phyloP scores from a whole-genome alignment of 768 basidiomycete genomes.

The Cystofilobasidium macerans region DNA sequence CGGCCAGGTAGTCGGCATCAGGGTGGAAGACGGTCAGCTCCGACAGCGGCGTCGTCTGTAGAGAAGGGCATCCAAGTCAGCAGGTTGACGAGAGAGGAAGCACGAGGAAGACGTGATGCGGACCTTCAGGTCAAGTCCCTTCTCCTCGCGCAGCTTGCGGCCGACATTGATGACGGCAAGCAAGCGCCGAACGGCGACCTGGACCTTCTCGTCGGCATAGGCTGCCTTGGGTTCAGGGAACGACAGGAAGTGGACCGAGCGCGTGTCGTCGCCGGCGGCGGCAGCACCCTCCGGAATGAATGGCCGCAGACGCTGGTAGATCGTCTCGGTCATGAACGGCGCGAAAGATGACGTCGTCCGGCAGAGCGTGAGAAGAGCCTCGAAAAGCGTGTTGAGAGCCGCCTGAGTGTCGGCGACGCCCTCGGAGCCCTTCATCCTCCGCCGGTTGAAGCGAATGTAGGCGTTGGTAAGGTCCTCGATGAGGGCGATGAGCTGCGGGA shows the following conservation, averaged over 20 bases:
- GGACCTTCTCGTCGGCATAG: slow-evolving; percentile 86
- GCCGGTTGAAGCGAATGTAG: slow-evolving; percentile 99
- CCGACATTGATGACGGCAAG: slow-evolving; percentile 88
- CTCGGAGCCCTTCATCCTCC: slow-evolving; percentile 87
- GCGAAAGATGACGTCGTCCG: slow-evolving; percentile 98
- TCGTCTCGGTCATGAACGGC: slow-evolving; percentile 91
- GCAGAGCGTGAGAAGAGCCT: slow-evolving; percentile 85
- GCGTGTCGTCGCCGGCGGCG: slow-evolving; percentile 54
- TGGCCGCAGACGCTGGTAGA: slow-evolving; percentile 79
- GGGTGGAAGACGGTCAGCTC: slow-evolving; percentile 91
- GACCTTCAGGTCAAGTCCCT: slow-evolving; percentile 81
- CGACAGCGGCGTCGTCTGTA: slow-evolving; percentile 67
- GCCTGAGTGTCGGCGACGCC: slow-evolving; percentile 73
- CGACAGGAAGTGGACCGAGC: slow-evolving; percentile 87
- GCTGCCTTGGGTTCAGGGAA: slow-evolving; percentile 91
- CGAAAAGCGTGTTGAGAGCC: slow-evolving; percentile 91
- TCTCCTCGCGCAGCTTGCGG: slow-evolving; percentile 73
- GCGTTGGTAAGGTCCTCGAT: slow-evolving; percentile 96
- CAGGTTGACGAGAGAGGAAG: slow-evolving; percentile 11
- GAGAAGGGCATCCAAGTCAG: not conserved
- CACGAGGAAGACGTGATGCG: slow-evolving; percentile 17
- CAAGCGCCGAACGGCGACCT: slow-evolving; percentile 88
- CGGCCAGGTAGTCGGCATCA: slow-evolving; percentile 66
- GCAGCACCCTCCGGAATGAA: slow-evolving; percentile 75
- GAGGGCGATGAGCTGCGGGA: slow-evolving; percentile 81